Evolutionary conservation across 176 grass and related monocot genomes (phyloP), one percentile per base, ranked within the genome.

Genomic region (Hordeum marinum): DNA sequence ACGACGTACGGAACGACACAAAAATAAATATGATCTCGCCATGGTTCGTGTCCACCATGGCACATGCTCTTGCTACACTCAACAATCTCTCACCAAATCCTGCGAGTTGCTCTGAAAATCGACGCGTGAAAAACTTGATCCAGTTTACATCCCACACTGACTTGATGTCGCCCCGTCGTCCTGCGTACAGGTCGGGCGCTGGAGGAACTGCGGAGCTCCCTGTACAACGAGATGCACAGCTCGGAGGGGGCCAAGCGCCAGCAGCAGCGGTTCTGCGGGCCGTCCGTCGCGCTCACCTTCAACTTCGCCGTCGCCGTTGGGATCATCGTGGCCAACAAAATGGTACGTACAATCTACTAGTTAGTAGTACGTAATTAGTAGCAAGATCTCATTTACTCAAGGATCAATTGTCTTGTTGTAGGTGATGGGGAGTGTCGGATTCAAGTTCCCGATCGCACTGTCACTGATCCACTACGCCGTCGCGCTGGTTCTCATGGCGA

Each of bases 281-380:
- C 96, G 74, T 80, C 82, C 54, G 93, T 94, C 79, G 96, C 96
- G 35, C 81, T 98, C 81, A 95, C 96, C 42, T 98, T 98, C 68
- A 98, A 98, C 85, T 98, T 98, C 68, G 79, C 88, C 41, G 88
- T 98, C 83, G 96, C 96, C 68, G 96, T 98, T 45, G 93, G 96
- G 23, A 98, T 98, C 85, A 98, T 98, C 79, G 89, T 95, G 93
- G 90, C 93, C 15, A 98, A 98, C 70, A 98, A 98, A 92, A 87
- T 95, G 96, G 96, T 94, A 37, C 6, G 14, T 77, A 23, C 14
- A 4, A 4, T 14, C 34, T 45, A 63, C 58, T 32, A 68, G 50
- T 34, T 42, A 8, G 6, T 42, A 8, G 6, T 9, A 46, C 15
- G 14, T 34, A 17, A 15, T 2, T 18, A 17, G n/a, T 48, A 25